phyloP scores from a whole-genome alignment of 306 rosid species.

The Rubus parviflorus region DNA sequence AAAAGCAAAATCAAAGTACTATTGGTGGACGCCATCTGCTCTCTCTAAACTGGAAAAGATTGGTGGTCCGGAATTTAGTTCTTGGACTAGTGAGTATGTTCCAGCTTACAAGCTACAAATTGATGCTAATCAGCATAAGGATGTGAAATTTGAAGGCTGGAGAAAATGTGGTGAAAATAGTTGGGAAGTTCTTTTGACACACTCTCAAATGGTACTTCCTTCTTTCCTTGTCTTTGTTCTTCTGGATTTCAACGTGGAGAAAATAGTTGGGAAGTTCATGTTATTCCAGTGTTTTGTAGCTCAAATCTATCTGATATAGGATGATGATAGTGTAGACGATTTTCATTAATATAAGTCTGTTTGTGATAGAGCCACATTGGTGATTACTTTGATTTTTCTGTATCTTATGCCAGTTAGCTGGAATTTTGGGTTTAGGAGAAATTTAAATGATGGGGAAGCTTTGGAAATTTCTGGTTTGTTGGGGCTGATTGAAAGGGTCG shows the following conservation, averaged over 20 bases:
- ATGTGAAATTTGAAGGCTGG: constrained; percentile 75
- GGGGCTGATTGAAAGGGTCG: too few relatives aligned
- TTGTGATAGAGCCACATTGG: not conserved
- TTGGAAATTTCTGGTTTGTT: too few relatives aligned
- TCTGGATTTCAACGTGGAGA: not conserved
- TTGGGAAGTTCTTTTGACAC: constrained; percentile 90
- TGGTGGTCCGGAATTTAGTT: constrained; percentile 81
- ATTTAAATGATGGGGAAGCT: too few relatives aligned
- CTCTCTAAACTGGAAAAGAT: constrained; percentile 68
- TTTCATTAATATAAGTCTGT: not conserved
- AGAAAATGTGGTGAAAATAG: constrained; percentile 56
- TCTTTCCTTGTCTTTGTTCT: constrained; percentile 36
- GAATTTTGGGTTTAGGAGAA: too few relatives aligned
- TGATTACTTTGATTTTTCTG: not conserved
- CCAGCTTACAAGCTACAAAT: constrained; percentile 79
- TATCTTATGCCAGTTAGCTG: not conserved
- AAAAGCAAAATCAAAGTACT: constrained; percentile 38
- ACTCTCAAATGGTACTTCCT: constrained; percentile 87
- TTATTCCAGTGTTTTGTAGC: not conserved
- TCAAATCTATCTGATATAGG: constrained; percentile 2
- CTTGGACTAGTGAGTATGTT: constrained; percentile 79
- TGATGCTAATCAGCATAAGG: constrained; percentile 46
- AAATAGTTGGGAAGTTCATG: not conserved
- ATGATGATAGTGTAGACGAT: not conserved
- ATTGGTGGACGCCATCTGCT: constrained; percentile 69